These are phyloP conservation scores for Fusarium palustre DNA, from an alignment of 2,329 filamentous ascomycete genomes.

Conservation along the genomic window DNA sequence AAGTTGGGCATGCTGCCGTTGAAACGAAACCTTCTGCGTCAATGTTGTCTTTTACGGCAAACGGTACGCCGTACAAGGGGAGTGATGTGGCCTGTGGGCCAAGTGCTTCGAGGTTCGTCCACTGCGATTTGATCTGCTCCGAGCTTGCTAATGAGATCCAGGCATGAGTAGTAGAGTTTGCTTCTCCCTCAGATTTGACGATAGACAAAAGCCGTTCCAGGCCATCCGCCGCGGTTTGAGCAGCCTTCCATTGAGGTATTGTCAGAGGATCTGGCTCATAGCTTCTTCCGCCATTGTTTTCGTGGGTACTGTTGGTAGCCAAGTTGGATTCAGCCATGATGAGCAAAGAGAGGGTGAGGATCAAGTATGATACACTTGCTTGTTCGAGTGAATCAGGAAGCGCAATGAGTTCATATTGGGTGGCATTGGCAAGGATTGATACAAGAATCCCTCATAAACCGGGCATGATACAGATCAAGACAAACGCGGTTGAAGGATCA, in stretches of 20 bases:
- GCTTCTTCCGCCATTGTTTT: background rate
- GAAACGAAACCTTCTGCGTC: slow-evolving; percentile 63
- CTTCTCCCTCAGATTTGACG: slow-evolving; percentile 33
- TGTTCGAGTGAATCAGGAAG: slow-evolving; percentile 13
- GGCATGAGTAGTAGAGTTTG: slow-evolving; percentile 42
- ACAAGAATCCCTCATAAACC: background rate
- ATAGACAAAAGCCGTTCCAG: slow-evolving; percentile 47
- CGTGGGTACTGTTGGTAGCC: background rate
- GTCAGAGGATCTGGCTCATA: slow-evolving; percentile 22
- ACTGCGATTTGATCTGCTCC: slow-evolving; percentile 43
- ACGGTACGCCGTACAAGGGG: slow-evolving; percentile 68
- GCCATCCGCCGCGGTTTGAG: slow-evolving; percentile 45
- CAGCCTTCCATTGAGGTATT: slow-evolving; percentile 45
- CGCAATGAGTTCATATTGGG: slow-evolving; percentile 22
- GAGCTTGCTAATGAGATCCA: slow-evolving; percentile 51
- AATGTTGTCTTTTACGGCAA: slow-evolving; percentile 69
- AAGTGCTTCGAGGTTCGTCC: slow-evolving; percentile 30
- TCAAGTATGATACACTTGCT: background rate
- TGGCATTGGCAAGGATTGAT: slow-evolving; percentile 5
- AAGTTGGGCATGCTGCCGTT: slow-evolving; percentile 64
- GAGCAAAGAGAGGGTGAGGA: background rate
- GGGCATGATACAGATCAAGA: background rate
- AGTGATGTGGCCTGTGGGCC: slow-evolving; percentile 42
- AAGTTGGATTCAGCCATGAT: background rate
- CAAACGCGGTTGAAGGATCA: background rate